A percentile compares a stretch with the other conserved stretches of the same genome.
phyloP scores from a whole-genome alignment of 306 rosid species.

The Nissolia schottii region DNA sequence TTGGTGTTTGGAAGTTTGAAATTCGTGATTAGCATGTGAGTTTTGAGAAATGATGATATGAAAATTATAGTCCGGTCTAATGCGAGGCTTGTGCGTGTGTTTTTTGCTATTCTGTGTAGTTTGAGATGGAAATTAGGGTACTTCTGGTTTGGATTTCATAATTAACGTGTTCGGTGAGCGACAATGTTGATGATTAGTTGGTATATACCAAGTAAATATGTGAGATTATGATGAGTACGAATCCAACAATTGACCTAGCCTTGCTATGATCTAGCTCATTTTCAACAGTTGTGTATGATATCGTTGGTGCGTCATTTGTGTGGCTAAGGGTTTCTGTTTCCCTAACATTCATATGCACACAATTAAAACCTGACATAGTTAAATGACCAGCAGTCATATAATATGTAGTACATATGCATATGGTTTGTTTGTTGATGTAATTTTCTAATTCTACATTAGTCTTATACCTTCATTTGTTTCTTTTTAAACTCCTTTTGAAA shows the following conservation, averaged over 20 bases:
- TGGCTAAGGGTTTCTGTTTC: slow-evolving; percentile 5
- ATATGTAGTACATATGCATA: too few species aligned
- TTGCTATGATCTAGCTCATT: neutral
- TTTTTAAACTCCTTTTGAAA: neutral
- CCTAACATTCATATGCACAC: neutral
- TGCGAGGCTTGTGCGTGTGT: neutral
- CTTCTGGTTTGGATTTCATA: neutral
- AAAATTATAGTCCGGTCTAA: neutral
- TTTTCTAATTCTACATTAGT: neutral
- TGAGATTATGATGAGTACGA: slow-evolving; percentile 10
- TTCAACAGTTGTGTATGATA: neutral
- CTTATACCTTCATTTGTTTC: neutral
- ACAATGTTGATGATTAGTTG: neutral
- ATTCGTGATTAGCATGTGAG: neutral
- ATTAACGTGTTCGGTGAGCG: neutral
- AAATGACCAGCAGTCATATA: neutral
- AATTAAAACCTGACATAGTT: neutral
- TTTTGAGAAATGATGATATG: neutral
- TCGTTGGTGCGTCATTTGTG: neutral
- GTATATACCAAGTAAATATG: neutral
- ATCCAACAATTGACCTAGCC: neutral
- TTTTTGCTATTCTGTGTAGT: neutral
- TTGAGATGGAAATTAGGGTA: neutral
- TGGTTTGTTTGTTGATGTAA: neutral
- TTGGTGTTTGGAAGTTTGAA: neutral